Evolutionary conservation across 164 flowering plant genomes (phyloP), one percentile per base, ranked within the genome.

Genomic region (Nymphaea thermarum): DNA sequence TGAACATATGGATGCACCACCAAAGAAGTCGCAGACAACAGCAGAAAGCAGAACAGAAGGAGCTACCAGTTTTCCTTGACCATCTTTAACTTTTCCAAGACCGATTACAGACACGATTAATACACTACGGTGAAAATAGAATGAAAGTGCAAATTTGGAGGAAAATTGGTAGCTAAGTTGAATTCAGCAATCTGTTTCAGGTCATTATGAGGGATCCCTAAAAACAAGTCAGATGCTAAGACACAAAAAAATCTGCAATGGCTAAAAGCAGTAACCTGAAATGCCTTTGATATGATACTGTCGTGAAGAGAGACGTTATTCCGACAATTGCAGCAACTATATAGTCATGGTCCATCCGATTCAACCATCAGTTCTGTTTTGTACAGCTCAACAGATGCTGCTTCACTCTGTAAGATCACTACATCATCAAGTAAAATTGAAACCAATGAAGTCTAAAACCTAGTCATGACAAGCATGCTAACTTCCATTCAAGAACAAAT

Each of bases 251-350:
- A 5, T 10, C 12, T 8, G 57, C 57, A 51, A 15, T 6, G 55
- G 11, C 7, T 12, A 12, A 47, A 4, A 10, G 2, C 57, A 51
- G 57, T 51, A 8, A 89, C 95, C 88, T 84, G 90, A 81, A 89
- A 89, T 57, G 85, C 80, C 77, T 89, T 87, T 12, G 91, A 85
- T 62, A 89, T 80, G 55, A 89, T 74, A 62, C 87, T 89, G 65
- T 89, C 92, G 43, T 89, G 96, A 77, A 86, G 79, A 0, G 82
- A 77, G 65, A 89, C 89, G 74, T 86, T 82, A 76, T 87, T 89
- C 65, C 87, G 69, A 71, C 96, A 89, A 72, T 82, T 86, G 68
- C 71, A 82, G 73, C 96, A 89, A 78, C 90, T 78, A 74, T 89
- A 87, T 68, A 87, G 55, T 66, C 90, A 76, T 47, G 88, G 90